These are phyloP conservation scores for Secale cereale DNA, from an alignment of 176 grass and related monocot genomes.

Conservation along the genomic window DNA sequence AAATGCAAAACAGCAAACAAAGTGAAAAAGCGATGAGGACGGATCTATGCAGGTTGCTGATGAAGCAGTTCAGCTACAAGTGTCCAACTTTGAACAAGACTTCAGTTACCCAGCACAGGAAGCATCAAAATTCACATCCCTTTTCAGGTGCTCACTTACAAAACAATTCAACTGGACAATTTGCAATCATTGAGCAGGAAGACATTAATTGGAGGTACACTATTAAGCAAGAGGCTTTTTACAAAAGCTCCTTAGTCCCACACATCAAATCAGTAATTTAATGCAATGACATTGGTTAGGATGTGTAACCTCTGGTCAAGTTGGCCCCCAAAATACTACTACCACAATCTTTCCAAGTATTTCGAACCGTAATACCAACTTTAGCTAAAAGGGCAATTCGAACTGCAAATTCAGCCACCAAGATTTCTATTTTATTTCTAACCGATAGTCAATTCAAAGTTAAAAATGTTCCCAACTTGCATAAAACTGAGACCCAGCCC, in stretches of 20 bases:
- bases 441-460: background rate
- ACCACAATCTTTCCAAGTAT: background rate
- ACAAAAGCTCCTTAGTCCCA: background rate
- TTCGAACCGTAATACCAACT: background rate
- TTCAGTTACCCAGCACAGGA: background rate
- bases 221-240: background rate
- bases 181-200: background rate
- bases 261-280: background rate
- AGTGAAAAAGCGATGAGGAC: background rate
- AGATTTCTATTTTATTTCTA: background rate
- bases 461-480: background rate
- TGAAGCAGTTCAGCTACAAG: background rate
- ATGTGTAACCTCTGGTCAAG: background rate
- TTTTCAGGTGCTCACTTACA: background rate
- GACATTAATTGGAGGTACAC: background rate
- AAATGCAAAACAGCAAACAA: slow-evolving; percentile 12
- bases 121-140: background rate
- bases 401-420: background rate
- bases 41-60: background rate
- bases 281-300: background rate
- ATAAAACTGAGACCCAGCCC: background rate
- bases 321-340: background rate
- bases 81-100: background rate
- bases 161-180: background rate
- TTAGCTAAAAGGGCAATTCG: background rate